Percentiles rank a stretch among this genome's conserved stretches.
Evolutionary conservation across 1,284 basidiomycete species (phyloP).

Genomic region (Malassezia arunalokei): DNA sequence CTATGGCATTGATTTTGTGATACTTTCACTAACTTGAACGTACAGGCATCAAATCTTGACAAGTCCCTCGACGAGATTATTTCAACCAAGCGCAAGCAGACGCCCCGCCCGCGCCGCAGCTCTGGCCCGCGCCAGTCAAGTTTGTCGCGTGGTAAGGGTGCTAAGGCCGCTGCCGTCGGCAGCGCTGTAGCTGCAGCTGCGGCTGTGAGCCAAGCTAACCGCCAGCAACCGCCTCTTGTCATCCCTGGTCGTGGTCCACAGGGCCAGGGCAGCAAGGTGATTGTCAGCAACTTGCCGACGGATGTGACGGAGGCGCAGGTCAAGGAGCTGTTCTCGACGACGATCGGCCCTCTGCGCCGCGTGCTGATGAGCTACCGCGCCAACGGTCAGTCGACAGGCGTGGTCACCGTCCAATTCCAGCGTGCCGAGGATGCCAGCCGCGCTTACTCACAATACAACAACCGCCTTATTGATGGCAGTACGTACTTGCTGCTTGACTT

Average conservation of each 20-base stretch:
- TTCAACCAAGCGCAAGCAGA: conserved; percentile 31
- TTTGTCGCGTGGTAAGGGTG: conserved; percentile 20
- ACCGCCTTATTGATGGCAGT: conserved; percentile 93
- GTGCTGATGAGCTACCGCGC: conserved; percentile 76
- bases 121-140: conserved; percentile 19
- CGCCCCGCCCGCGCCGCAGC: conserved; percentile 18
- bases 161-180: conserved; percentile 39
- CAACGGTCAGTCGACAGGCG: conserved; percentile 74
- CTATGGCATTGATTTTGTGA: background rate
- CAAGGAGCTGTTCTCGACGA: conserved; percentile 85
- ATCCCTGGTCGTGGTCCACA: conserved; percentile 34
- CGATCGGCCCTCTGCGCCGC: conserved; percentile 72
- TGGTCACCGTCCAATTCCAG: conserved; percentile 74
- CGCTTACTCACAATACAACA: conserved; percentile 89
- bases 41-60: conserved; percentile 36
- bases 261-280: conserved; percentile 61
- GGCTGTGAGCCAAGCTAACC: conserved; percentile 36
- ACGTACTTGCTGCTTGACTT: background rate
- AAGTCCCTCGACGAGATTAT: conserved; percentile 45
- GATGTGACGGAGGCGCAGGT: conserved; percentile 91
- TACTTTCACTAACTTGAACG: background rate
- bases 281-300: conserved; percentile 84
- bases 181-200: conserved; percentile 22
- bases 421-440: conserved; percentile 77
- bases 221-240: conserved; percentile 39